A percentile compares a stretch with the other conserved stretches of the same genome.
Evolutionary conservation across 2,329 filamentous ascomycete genomes (phyloP).

Genomic region (Colletotrichum siamense): DNA sequence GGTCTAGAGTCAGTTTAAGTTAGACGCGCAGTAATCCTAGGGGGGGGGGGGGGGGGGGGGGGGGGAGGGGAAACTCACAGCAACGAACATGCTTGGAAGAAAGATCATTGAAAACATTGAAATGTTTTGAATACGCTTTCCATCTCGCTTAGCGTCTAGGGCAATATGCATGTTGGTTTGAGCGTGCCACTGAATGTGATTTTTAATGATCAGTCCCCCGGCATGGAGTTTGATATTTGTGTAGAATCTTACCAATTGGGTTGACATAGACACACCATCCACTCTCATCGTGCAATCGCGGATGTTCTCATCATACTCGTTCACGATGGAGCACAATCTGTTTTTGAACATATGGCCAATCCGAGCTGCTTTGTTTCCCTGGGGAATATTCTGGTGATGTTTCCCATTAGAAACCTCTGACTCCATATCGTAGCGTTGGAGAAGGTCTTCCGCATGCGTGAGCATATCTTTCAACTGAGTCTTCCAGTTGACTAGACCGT

Average conservation of each 20-base stretch:
- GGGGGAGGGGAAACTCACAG: too few species aligned
- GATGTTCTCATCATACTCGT: constrained; percentile 36
- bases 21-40: too few species aligned
- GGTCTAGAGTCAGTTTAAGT: too few species aligned
- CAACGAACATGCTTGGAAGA: constrained; percentile 34
- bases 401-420: too few species aligned
- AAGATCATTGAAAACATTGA: constrained; percentile 36
- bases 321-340: constrained; percentile 26
- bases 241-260: constrained; percentile 33
- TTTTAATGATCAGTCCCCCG: neutral
- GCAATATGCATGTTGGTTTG: constrained; percentile 35
- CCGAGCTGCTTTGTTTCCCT: neutral
- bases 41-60: too few species aligned
- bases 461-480: constrained; percentile 27
- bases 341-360: constrained; percentile 22
- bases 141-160: constrained; percentile 30
- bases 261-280: constrained; percentile 39
- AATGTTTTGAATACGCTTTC: constrained; percentile 32
- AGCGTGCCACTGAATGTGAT: constrained; percentile 26
- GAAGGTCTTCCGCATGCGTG: constrained; percentile 17
- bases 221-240: too few species aligned
- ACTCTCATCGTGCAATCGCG: constrained; percentile 37
- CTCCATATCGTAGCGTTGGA: neutral
- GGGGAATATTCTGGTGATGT: too few species aligned
- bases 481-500: constrained; percentile 30